Evolutionary conservation across 2,329 filamentous ascomycete genomes (phyloP).

Genomic region (Epichloe aotearoae): DNA sequence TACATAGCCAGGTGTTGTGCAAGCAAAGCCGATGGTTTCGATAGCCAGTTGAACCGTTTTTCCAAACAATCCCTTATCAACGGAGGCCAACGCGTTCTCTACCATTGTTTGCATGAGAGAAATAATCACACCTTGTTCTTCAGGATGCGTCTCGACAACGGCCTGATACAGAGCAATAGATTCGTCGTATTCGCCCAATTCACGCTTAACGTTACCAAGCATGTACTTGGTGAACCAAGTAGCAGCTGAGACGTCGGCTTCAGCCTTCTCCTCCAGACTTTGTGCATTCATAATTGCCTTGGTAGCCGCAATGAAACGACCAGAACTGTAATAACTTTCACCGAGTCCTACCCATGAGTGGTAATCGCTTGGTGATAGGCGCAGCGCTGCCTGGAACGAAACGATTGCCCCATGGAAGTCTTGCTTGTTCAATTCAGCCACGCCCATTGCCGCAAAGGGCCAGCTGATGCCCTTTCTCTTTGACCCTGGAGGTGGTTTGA

Average conservation of each 20-base stretch:
- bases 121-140: constrained; percentile 77
- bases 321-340: constrained; percentile 94
- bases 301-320: constrained; percentile 83
- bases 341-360: constrained; percentile 93
- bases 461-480: constrained; percentile 89
- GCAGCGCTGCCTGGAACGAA: constrained; percentile 79
- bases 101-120: constrained; percentile 79
- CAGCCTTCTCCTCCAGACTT: constrained; percentile 49
- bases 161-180: constrained; percentile 64
- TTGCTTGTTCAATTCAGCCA: constrained; percentile 88
- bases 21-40: constrained; percentile 56
- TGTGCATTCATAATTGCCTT: constrained; percentile 83
- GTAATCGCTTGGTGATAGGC: constrained; percentile 76
- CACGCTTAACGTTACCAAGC: constrained; percentile 86
- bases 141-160: constrained; percentile 53
- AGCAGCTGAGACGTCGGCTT: constrained; percentile 43
- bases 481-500: constrained; percentile 78
- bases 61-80: constrained; percentile 78
- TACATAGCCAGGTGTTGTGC: constrained; percentile 44
- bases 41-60: constrained; percentile 60
- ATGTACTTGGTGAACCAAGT: constrained; percentile 96
- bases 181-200: constrained; percentile 79
- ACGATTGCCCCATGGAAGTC: constrained; percentile 81
- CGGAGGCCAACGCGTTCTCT: constrained; percentile 62
- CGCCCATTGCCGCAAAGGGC: constrained; percentile 87